These are phyloP conservation scores for Zanthoxylum bungeanum DNA, from an alignment of 345 rosid species.

Conservation along the genomic window DNA sequence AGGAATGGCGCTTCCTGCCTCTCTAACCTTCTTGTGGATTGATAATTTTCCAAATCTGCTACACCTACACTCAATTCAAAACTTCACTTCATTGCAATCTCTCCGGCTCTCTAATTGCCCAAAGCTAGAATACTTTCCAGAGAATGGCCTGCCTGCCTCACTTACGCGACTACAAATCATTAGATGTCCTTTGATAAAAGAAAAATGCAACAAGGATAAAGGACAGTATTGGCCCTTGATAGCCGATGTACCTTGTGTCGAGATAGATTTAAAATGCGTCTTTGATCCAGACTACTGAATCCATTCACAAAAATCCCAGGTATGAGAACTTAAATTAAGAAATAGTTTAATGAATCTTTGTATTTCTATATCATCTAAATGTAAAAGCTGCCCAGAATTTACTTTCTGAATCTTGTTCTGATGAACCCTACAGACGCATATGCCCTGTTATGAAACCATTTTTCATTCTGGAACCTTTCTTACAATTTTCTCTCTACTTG, in stretches of 20 bases:
- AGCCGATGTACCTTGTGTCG: slow-evolving; percentile 9
- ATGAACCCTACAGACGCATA: no score
- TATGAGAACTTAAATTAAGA: neutral
- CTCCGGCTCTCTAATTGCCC: slow-evolving; percentile 6
- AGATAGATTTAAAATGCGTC: neutral
- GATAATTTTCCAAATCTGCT: neutral
- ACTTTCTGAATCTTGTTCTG: no score
- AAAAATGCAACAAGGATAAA: slow-evolving; percentile 12
- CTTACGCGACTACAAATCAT: slow-evolving; percentile 6
- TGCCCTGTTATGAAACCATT: neutral
- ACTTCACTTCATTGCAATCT: slow-evolving; percentile 13
- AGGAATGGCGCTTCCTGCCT: neutral
- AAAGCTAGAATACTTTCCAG: slow-evolving; percentile 17
- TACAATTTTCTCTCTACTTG: neutral
- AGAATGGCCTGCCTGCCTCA: slow-evolving; percentile 10
- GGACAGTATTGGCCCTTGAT: slow-evolving; percentile 12
- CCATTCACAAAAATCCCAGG: neutral
- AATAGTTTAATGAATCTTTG: no score
- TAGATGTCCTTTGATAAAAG: slow-evolving; percentile 14
- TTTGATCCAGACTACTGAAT: neutral
- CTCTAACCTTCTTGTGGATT: neutral
- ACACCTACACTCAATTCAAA: slow-evolving; percentile 6
- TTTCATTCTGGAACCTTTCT: neutral
- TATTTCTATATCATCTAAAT: no score
- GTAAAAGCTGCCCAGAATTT: no score